Evolutionary conservation across 169 alveolate species (phyloP).

Genomic region (Theileria equi): DNA sequence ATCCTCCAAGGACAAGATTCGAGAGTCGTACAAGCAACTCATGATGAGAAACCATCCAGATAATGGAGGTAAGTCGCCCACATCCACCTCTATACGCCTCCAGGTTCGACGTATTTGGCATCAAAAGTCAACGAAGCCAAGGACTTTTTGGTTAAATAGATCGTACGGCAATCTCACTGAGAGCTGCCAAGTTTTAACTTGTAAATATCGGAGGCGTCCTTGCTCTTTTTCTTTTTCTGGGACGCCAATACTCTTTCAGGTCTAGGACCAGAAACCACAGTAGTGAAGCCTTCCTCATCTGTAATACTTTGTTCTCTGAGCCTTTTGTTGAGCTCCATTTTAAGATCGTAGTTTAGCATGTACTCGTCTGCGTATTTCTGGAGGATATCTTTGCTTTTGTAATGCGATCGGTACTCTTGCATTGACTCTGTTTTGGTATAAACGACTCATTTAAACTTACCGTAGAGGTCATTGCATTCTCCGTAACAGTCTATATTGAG

Average conservation of each 20-base stretch:
- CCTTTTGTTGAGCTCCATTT: constrained; percentile 21
- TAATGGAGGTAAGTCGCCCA: constrained; percentile 80
- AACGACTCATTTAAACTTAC: no score
- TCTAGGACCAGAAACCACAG: constrained; percentile 52
- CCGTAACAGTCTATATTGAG: no score
- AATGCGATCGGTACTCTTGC: not conserved
- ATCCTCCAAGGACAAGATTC: constrained; percentile 74
- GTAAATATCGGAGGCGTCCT: not conserved
- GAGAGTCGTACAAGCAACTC: constrained; percentile 80
- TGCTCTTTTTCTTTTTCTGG: not conserved
- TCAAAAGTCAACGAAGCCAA: constrained; percentile 89
- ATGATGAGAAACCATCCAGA: constrained; percentile 88
- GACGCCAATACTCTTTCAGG: constrained; percentile 7
- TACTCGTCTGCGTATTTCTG: constrained; percentile 59
- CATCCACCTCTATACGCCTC: not conserved
- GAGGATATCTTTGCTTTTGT: not conserved
- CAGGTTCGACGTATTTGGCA: constrained; percentile 85
- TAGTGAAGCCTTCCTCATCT: constrained; percentile 59
- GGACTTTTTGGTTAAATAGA: constrained; percentile 71
- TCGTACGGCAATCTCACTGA: not conserved
- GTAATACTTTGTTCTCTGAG: constrained; percentile 20
- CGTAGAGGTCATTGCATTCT: no score
- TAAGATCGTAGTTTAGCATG: constrained; percentile 42
- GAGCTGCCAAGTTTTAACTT: not conserved
- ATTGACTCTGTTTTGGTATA: no score